Conservation (phyloP, 2,329 filamentous ascomycete genomes). For the Paecilomyces variotii region DNA sequence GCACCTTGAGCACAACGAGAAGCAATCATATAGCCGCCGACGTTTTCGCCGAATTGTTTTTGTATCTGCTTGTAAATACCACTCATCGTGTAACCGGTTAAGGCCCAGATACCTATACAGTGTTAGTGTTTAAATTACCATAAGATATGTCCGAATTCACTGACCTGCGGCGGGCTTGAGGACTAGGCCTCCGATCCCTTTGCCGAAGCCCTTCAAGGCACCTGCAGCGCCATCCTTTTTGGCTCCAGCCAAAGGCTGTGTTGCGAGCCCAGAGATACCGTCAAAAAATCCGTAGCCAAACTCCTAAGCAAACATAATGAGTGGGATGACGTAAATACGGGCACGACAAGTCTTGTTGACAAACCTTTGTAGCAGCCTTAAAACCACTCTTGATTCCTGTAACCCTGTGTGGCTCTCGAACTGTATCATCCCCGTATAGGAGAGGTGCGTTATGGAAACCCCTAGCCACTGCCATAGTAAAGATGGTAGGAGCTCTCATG, state of each 20-base stretch:
- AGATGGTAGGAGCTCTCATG: slow-evolving; percentile 74
- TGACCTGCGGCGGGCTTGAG: slow-evolving; percentile 73
- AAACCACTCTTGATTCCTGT: slow-evolving; percentile 69
- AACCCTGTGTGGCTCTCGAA: slow-evolving; percentile 70
- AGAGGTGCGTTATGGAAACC: slow-evolving; percentile 84
- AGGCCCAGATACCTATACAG: slow-evolving; percentile 51
- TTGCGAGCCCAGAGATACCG: slow-evolving; percentile 71
- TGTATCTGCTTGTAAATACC: slow-evolving; percentile 71
- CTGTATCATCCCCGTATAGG: slow-evolving; percentile 75
- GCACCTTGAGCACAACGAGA: slow-evolving; percentile 69
- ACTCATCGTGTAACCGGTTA: slow-evolving; percentile 77
- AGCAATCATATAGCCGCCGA: slow-evolving; percentile 71
- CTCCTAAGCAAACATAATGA: slow-evolving; percentile 37
- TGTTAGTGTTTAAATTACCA: slow-evolving; percentile 1
- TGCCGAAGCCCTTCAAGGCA: slow-evolving; percentile 70
- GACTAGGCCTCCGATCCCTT: slow-evolving; percentile 72
- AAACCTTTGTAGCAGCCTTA: slow-evolving; percentile 62
- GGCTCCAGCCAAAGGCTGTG: slow-evolving; percentile 64
- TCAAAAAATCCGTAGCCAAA: slow-evolving; percentile 72
- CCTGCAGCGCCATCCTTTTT: slow-evolving; percentile 59
- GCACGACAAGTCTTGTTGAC: not conserved
- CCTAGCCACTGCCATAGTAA: slow-evolving; percentile 71
- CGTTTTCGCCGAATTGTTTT: slow-evolving; percentile 60
- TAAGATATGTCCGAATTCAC: slow-evolving; percentile 15
- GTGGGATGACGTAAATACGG: not conserved